Percentiles rank a stretch among this genome's conserved stretches.
phyloP scores from a whole-genome alignment of 2,329 filamentous ascomycete genomes.

The Fusarium drepaniforme region DNA sequence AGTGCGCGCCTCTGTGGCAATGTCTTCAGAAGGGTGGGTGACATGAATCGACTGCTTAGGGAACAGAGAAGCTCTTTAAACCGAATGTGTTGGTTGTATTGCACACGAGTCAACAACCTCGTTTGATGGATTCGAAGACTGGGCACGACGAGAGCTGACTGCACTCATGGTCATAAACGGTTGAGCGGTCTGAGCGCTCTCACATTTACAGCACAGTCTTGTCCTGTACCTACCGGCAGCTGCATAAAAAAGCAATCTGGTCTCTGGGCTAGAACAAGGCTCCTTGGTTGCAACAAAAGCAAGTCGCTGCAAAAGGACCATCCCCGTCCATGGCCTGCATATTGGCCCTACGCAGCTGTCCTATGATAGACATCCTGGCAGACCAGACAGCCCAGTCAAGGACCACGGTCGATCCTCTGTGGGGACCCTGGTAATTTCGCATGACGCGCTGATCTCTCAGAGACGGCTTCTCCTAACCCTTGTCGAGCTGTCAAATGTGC shows the following conservation, averaged over 20 bases:
- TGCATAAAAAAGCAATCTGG: slow-evolving; percentile 35
- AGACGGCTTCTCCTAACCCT: slow-evolving; percentile 21
- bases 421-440: slow-evolving; percentile 35
- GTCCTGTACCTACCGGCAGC: slow-evolving; percentile 5
- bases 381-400: slow-evolving; percentile 16
- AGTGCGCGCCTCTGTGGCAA: not conserved
- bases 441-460: slow-evolving; percentile 34
- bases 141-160: not conserved
- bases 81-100: slow-evolving; percentile 12
- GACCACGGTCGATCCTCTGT: slow-evolving; percentile 26
- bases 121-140: not conserved
- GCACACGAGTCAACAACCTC: slow-evolving; percentile 28
- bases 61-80: slow-evolving; percentile 14
- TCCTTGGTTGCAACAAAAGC: slow-evolving; percentile 31
- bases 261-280: slow-evolving; percentile 8
- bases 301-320: slow-evolving; percentile 37
- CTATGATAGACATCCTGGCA: slow-evolving; percentile 12
- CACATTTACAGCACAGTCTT: slow-evolving; percentile 2
- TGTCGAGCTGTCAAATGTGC: slow-evolving; percentile 38
- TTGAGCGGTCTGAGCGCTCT: slow-evolving; percentile 33
- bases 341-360: slow-evolving; percentile 11
- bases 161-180: not conserved
- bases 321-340: slow-evolving; percentile 35
- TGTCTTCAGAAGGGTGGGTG: not conserved
- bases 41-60: slow-evolving; percentile 3